These are phyloP conservation scores for Porphyrellus cyaneotinctus DNA, from an alignment of 768 basidiomycete genomes.

Conservation along the genomic window DNA sequence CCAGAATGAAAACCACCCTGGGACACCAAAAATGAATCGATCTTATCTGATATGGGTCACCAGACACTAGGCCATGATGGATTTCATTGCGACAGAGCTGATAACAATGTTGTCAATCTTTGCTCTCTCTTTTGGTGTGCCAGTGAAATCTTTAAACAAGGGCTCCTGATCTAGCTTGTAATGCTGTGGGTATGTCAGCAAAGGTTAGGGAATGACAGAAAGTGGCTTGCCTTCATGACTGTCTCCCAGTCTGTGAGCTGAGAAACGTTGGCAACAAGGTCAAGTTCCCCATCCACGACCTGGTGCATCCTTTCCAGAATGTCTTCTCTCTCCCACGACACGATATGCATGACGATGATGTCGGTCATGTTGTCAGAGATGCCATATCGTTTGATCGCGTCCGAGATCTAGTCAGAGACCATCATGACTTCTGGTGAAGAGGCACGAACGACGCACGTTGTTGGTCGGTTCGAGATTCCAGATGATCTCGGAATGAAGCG, in stretches of 20 bases:
- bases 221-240: slow-evolving; percentile 63
- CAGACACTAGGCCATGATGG: slow-evolving; percentile 41
- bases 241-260: slow-evolving; percentile 64
- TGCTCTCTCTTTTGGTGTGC: slow-evolving; percentile 32
- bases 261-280: slow-evolving; percentile 42
- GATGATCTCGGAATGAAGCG: slow-evolving; percentile 89
- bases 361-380: slow-evolving; percentile 61
- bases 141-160: slow-evolving; percentile 34
- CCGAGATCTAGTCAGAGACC: slow-evolving; percentile 60
- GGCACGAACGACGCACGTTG: slow-evolving; percentile 49
- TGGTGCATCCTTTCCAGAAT: slow-evolving; percentile 51
- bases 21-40: neutral
- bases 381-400: slow-evolving; percentile 83
- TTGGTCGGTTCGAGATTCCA: slow-evolving; percentile 83
- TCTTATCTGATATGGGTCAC: no score
- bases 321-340: slow-evolving; percentile 36
- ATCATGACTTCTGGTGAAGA: neutral
- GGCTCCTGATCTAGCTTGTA: slow-evolving; percentile 64
- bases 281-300: slow-evolving; percentile 56
- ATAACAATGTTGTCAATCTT: slow-evolving; percentile 63
- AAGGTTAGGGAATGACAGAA: no score
- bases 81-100: slow-evolving; percentile 82
- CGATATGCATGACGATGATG: slow-evolving; percentile 71
- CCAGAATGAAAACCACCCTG: neutral
- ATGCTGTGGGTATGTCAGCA: slow-evolving; percentile 39